A percentile compares a stretch with the other conserved stretches of the same genome.
Evolutionary conservation across 1,284 basidiomycete genomes (phyloP).

Genomic region (Athelia sp.): DNA sequence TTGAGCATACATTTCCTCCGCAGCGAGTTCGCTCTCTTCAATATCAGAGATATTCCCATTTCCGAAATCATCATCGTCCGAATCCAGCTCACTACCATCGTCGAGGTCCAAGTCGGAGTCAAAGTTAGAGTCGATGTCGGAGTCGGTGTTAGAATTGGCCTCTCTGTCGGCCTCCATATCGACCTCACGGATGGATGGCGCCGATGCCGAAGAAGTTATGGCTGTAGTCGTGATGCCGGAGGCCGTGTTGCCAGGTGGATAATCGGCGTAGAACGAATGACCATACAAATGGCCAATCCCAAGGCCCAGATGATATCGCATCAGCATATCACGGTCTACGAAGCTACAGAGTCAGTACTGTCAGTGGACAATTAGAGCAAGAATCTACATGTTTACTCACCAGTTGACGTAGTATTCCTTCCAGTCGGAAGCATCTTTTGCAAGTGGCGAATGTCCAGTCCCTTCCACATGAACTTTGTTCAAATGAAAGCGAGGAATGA

Average conservation of each 20-base stretch:
- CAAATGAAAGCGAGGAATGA: slow-evolving; percentile 16
- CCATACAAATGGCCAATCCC: slow-evolving; percentile 7
- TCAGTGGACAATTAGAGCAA: no score
- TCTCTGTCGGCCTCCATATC: not conserved
- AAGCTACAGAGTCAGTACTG: slow-evolving; percentile 7
- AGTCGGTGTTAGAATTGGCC: no score
- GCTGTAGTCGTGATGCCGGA: no score
- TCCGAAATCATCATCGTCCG: not conserved
- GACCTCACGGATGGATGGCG: no score
- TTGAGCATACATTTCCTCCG: no score
- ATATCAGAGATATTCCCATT: no score
- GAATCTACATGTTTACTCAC: slow-evolving; percentile 6
- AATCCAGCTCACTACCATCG: not conserved
- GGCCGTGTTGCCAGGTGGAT: no score
- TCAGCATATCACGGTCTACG: slow-evolving; percentile 11
- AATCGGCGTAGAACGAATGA: no score
- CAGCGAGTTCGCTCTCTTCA: no score
- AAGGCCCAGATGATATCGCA: slow-evolving; percentile 2
- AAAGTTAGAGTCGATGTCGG: no score
- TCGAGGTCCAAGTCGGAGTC: not conserved
- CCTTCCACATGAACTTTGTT: slow-evolving; percentile 15
- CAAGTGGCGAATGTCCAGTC: not conserved
- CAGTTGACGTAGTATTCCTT: slow-evolving; percentile 13
- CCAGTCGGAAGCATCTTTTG: slow-evolving; percentile 7
- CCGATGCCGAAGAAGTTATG: no score